Evolutionary conservation across 164 flowering plant genomes (phyloP).

Genomic region (Vitis amurensis): DNA sequence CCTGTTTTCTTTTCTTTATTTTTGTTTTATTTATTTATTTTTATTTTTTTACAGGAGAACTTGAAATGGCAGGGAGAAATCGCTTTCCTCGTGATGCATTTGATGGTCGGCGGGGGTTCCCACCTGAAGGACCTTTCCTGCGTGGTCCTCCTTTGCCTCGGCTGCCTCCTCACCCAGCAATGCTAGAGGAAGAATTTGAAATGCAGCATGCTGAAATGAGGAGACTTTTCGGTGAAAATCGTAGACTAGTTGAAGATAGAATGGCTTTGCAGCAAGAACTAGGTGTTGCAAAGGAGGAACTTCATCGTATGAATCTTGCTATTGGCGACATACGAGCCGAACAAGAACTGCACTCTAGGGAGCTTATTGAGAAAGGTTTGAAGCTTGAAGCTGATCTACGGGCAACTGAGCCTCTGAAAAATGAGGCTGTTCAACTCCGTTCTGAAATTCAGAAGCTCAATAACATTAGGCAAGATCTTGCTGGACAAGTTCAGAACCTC

Average conservation of each 20-base stretch:
- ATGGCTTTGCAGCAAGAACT: constrained; percentile 67
- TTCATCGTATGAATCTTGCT: constrained; percentile 68
- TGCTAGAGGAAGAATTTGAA: constrained; percentile 89
- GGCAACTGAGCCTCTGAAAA: constrained; percentile 72
- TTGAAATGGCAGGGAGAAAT: constrained; percentile 76
- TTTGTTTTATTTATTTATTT: background rate
- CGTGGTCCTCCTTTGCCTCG: constrained; percentile 64
- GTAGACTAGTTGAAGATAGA: constrained; percentile 74
- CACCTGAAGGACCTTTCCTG: constrained; percentile 50
- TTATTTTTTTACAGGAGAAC: constrained; percentile 14
- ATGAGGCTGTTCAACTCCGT: constrained; percentile 64
- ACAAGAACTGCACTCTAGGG: constrained; percentile 75
- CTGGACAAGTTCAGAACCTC: constrained; percentile 63
- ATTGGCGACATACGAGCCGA: constrained; percentile 68
- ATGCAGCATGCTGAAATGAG: constrained; percentile 69
- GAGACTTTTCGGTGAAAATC: constrained; percentile 74
- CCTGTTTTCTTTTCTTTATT: background rate
- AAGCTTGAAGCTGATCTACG: constrained; percentile 91
- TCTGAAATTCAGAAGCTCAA: constrained; percentile 71
- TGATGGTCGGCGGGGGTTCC: constrained; percentile 63
- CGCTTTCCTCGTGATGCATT: constrained; percentile 59
- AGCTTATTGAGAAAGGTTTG: constrained; percentile 71
- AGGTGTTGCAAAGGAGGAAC: constrained; percentile 74
- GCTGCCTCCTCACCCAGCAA: constrained; percentile 76
- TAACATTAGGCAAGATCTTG: constrained; percentile 58